A percentile compares a stretch with the other conserved stretches of the same genome.
Evolutionary conservation across 768 basidiomycete genomes (phyloP).

Genomic region (Kwoniella dejecticola): DNA sequence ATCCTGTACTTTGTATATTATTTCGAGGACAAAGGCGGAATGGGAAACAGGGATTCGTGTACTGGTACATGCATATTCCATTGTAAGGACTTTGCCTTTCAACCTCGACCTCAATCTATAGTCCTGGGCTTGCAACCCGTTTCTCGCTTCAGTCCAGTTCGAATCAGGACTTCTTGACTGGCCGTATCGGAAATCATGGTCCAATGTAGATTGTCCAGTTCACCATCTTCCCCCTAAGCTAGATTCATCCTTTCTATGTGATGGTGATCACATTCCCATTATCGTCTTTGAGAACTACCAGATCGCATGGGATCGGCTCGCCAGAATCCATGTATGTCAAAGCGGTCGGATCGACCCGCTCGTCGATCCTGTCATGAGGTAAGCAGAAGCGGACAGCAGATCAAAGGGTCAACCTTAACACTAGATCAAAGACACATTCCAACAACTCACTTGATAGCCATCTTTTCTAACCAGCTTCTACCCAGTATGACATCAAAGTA

Average conservation of each 20-base stretch:
- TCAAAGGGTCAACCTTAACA: no score
- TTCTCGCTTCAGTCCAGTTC: no score
- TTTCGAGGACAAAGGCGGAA: not conserved
- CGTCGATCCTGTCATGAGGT: conserved; percentile 61
- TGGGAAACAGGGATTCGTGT: no score
- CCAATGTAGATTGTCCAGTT: not conserved
- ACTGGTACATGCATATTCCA: no score
- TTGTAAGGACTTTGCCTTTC: no score
- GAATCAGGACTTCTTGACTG: no score
- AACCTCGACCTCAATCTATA: no score
- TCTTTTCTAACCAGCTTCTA: conserved; percentile 66
- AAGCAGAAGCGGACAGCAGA: no score
- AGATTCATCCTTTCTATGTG: conserved; percentile 60
- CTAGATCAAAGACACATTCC: not conserved
- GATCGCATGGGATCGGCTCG: conserved; percentile 86
- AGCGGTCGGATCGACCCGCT: conserved; percentile 80
- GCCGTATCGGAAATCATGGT: not conserved
- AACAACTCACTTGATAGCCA: conserved; percentile 65
- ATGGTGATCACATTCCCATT: conserved; percentile 87
- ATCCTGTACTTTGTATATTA: no score
- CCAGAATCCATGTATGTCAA: conserved; percentile 90
- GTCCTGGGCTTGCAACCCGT: no score
- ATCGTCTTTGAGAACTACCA: conserved; percentile 86
- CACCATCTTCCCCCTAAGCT: not conserved
- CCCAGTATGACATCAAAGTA: conserved; percentile 96